Evolutionary conservation across 805 yeast species (phyloP).

Genomic region (Wickerhamomyces pijperi): DNA sequence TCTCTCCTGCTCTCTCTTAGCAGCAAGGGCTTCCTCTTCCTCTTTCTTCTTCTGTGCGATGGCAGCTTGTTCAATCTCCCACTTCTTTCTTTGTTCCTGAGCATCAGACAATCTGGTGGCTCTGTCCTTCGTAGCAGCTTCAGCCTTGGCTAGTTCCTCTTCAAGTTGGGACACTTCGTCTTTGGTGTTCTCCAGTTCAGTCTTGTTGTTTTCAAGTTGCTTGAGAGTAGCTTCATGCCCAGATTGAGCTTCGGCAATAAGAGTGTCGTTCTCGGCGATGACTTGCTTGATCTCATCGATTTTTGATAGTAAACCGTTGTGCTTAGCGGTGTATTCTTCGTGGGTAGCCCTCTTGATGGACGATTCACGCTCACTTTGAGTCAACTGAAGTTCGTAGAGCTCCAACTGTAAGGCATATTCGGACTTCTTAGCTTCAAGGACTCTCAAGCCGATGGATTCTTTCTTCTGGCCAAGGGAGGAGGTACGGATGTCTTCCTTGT

Average conservation of each 20-base stretch:
- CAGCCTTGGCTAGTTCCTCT: conserved; percentile 12
- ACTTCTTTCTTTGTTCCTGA: conserved; percentile 12
- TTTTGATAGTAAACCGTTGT: conserved; percentile 11
- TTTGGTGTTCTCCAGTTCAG: conserved; percentile 10
- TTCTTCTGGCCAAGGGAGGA: conserved; percentile 14
- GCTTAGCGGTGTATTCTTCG: conserved; percentile 8
- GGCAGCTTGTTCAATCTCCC: conserved; percentile 9
- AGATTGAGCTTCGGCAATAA: conserved; percentile 11
- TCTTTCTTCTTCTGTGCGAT: no score
- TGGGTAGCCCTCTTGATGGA: conserved; percentile 11
- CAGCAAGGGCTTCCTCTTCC: no score
- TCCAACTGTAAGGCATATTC: conserved; percentile 16
- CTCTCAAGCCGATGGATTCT: conserved; percentile 15
- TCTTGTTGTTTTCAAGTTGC: conserved; percentile 8
- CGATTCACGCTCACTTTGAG: conserved; percentile 17
- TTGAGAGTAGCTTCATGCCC: conserved; percentile 4
- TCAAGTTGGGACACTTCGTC: conserved; percentile 10
- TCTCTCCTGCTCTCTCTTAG: conserved; percentile 3
- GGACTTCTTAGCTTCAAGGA: conserved; percentile 17
- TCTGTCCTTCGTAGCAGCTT: conserved; percentile 13
- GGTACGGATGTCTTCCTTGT: conserved; percentile 11
- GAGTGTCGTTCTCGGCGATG: conserved; percentile 11
- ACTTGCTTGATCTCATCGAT: conserved; percentile 9
- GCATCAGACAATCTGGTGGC: conserved; percentile 15
- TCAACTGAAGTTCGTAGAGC: conserved; percentile 13